These are phyloP conservation scores for Phytopythium vexans DNA, from an alignment of 352 stramenopile species.

Conservation along the genomic window DNA sequence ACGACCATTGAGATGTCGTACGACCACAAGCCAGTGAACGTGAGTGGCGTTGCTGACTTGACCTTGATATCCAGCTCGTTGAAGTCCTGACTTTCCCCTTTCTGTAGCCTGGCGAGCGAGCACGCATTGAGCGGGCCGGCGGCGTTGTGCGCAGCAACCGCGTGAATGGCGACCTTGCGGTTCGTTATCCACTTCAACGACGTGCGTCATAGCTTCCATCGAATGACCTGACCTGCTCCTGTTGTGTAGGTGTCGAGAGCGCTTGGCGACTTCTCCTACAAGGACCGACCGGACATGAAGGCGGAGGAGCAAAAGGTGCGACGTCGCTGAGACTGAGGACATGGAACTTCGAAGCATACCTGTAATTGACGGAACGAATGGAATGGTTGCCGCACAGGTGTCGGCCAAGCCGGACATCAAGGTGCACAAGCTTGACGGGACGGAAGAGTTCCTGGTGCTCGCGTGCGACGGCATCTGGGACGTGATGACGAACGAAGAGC, in stretches of 20 bases:
- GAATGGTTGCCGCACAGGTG: conserved; percentile 16
- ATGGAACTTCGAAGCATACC: too few relatives aligned
- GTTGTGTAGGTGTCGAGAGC: conserved; percentile 61
- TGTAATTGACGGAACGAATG: too few relatives aligned
- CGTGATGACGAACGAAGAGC: conserved; percentile 90
- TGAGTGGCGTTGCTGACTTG: conserved; percentile 16
- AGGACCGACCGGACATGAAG: conserved; percentile 48
- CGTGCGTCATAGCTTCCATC: conserved; percentile 6
- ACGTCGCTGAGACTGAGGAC: not conserved
- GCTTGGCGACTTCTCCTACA: conserved; percentile 82
- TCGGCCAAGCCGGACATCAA: conserved; percentile 88
- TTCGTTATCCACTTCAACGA: conserved; percentile 20
- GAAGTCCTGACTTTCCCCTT: not conserved
- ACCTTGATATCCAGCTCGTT: conserved; percentile 14
- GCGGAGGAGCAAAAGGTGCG: conserved; percentile 68
- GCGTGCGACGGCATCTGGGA: conserved; percentile 94
- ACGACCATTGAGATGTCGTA: conserved; percentile 76
- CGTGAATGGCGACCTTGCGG: conserved; percentile 79
- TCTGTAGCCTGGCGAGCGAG: conserved; percentile 51
- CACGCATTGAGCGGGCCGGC: conserved; percentile 68
- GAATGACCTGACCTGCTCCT: conserved; percentile 9
- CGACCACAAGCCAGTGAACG: conserved; percentile 92
- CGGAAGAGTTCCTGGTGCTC: conserved; percentile 90
- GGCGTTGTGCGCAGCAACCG: conserved; percentile 73
- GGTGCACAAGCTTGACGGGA: conserved; percentile 65